Percentiles rank a stretch among this genome's conserved stretches.
Conservation (phyloP, 148 eudicot species). For the Amaranthus cruentus region DNA sequence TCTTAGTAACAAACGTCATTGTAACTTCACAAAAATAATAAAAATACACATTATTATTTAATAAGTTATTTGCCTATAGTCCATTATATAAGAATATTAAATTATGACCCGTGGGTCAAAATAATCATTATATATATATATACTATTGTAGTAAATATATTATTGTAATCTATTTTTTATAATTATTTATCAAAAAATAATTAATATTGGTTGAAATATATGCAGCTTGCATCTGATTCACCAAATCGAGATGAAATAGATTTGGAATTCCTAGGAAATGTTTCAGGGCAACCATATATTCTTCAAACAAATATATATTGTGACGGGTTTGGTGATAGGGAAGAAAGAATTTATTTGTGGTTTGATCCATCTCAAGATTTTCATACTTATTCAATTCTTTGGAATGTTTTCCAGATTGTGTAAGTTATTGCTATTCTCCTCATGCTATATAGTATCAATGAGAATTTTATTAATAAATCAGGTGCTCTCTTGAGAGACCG, state of each 20-base stretch:
- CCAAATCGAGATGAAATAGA: slow-evolving; percentile 70
- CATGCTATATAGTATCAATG: background rate
- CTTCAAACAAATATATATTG: slow-evolving; percentile 78
- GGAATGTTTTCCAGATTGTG: slow-evolving; percentile 85
- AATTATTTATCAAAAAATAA: no score
- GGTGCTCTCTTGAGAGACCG: no score
- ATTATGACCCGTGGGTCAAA: no score
- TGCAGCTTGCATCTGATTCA: slow-evolving; percentile 68
- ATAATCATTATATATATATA: no score
- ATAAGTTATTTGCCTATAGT: no score
- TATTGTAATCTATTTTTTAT: no score
- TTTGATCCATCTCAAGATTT: slow-evolving; percentile 80
- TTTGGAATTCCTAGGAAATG: slow-evolving; percentile 72
- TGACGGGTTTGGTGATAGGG: slow-evolving; percentile 63
- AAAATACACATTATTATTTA: no score
- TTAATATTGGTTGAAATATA: background rate
- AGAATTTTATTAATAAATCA: no score
- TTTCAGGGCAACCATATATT: slow-evolving; percentile 56
- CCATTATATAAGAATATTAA: no score
- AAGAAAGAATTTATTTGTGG: slow-evolving; percentile 71
- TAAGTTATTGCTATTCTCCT: slow-evolving; percentile 31
- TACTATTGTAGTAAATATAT: no score
- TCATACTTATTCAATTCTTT: slow-evolving; percentile 76
- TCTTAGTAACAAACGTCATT: no score
- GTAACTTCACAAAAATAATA: no score